phyloP scores from a whole-genome alignment of 371 early-diverging fungal genomes.

The Massospora cicadina region DNA sequence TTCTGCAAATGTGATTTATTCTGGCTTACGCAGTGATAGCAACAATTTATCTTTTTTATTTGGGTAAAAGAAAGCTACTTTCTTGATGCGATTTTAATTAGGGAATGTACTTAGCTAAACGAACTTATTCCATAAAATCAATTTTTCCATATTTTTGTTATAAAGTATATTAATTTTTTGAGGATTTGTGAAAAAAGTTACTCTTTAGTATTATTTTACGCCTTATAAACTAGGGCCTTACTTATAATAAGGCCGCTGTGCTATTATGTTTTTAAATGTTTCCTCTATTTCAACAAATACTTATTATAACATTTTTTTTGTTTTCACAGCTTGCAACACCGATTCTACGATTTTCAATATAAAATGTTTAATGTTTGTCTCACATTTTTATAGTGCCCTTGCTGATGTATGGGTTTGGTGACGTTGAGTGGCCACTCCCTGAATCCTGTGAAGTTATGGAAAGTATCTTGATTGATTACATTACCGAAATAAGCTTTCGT shows the following conservation, averaged over 20 bases:
- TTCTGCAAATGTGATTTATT: no score
- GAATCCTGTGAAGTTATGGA: constrained; percentile 1
- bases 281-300: not conserved
- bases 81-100: no score
- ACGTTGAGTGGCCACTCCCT: not conserved
- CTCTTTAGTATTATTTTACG: not conserved
- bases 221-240: not conserved
- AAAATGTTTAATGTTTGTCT: not conserved
- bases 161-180: no score
- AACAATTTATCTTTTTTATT: no score
- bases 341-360: not conserved
- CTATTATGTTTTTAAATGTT: not conserved
- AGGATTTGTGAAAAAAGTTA: not conserved
- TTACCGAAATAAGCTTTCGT: not conserved
- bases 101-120: no score
- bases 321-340: not conserved
- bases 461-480: not conserved
- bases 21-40: no score
- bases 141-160: no score
- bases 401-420: not conserved
- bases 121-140: no score
- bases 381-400: not conserved
- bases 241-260: not conserved
- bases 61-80: no score
- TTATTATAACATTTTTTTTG: not conserved